Base-by-base conservation (phyloP, 495 filamentous ascomycete species). In the Cryomyces antarcticus region DNA sequence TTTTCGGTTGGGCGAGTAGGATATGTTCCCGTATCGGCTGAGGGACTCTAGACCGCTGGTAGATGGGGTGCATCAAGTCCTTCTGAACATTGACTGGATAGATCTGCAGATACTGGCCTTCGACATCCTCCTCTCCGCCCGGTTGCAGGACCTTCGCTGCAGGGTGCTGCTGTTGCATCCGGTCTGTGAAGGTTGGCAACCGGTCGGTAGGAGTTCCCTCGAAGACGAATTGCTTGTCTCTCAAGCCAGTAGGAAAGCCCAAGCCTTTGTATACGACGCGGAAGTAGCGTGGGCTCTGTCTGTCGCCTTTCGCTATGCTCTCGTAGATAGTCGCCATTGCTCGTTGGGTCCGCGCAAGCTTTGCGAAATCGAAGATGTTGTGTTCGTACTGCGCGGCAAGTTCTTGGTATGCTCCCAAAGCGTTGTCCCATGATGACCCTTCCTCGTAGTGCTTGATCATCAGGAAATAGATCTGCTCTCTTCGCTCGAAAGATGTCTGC, bases 401-500 rank as follows among this genome's bases (percentile, higher is more conserved):
- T 57, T 99, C 89, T 53, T 79, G 77, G 60, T 99, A 99, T 13
- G 82, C 80, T 3, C 72, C 67, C n/a, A 99, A 64, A 3, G 89
- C 92, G 56, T 78, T 81, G 40, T 80, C 75, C 92, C 92, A 99
- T 1, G 83, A 82, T 54, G 80, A 75, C 6, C 87, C 85, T 49
- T 94, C 82, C 54, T 96, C 92, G 45, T 85, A 94, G 54, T 88
- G 69, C 52, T 85, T 82, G 55, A 96, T 93, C 65, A 96, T 88
- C 42, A 82, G 71, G 47, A 97, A 87, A 60, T 88, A 95, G 42
- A 97, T 67, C 6, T 75, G 68, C 60, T 96, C 89, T 59, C 92
- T 93, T 29, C 89, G 75, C 46, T 96, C 89, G 53, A 97, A 97
- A 4, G 82, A 73, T 1, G 77, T 80, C 59, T 96, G 89, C 31